Evolutionary conservation across 2,329 filamentous ascomycete species (phyloP), one percentile per base, ranked within the genome.

Genomic region (Penicillium frequentans): DNA sequence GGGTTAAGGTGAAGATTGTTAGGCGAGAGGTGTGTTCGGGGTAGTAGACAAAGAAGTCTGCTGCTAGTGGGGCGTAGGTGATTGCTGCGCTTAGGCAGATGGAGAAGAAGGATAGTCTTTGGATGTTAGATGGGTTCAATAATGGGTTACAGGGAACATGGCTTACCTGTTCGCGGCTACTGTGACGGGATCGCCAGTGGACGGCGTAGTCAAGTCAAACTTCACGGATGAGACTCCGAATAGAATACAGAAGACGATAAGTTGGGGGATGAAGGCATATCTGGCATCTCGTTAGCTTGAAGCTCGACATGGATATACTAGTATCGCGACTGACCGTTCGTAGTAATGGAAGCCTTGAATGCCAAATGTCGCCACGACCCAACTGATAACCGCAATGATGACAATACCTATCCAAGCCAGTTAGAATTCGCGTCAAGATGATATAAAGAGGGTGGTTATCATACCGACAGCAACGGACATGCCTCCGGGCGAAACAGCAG

Each of bases 31-130:
- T 79, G 60, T 77, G 70, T 59, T 82, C 77, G 0, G 84, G 82
- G 68, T 85, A 87, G 71, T 88, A 90, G 53, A 88, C 85, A 63
- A 88, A 87, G 68, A 85, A 89, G 68, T 90, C 87, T 0, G 84
- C 84, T n/a, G 83, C 85, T 2, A 82, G 81, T 5, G 84, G 83
- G 2, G 83, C 77, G 68, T 88, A 90, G 1, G 85, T 87, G 52
- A 88, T 82, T 8, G 84, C 84, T 1, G 84, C 83, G 23, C 86
- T 86, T 13, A 89, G 77, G 62, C 84, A 89, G 47, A 91, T 77
- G 11, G 84, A 87, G 71, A 91, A 88, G 72, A 90, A 91, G 5
- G 86, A 88, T 31, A 91, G 75, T 43, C 75, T 77, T 19, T 26
- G 16, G 47, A n/a, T 42, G 39, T 42, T 42, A 42, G 39, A 2